phyloP scores from a whole-genome alignment of 306 rosid genomes.

The Glycine soja region DNA sequence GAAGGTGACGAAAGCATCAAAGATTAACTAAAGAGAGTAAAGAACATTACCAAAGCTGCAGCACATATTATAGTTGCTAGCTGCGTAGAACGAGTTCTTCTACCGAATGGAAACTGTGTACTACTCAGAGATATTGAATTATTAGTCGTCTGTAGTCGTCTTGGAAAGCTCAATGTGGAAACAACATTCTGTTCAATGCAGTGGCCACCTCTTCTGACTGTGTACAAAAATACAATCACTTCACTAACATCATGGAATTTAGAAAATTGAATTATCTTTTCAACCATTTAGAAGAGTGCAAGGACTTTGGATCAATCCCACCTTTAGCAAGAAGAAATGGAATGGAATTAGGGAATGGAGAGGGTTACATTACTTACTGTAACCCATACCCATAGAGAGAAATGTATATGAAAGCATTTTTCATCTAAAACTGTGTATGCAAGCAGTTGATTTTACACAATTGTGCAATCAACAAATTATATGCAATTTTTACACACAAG shows the following conservation, averaged over 20 bases:
- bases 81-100: conserved; percentile 38
- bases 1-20: conserved; percentile 23
- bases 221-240: conserved; percentile 26
- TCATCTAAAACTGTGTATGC: conserved; percentile 1
- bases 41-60: conserved; percentile 56
- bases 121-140: conserved; percentile 35
- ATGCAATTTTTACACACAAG: conserved; percentile 34
- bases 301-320: conserved; percentile 17
- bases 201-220: conserved; percentile 49
- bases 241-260: background rate
- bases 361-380: conserved; percentile 1
- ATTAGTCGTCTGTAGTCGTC: conserved; percentile 19
- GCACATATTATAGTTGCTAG: conserved; percentile 55
- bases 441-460: conserved; percentile 28
- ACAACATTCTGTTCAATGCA: conserved; percentile 33
- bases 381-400: conserved; percentile 17
- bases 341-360: background rate
- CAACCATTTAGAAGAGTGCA: conserved; percentile 16
- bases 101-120: conserved; percentile 38
- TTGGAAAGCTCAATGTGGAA: conserved; percentile 34
- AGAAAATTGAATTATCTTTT: conserved; percentile 13
- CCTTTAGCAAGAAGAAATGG: conserved; percentile 22
- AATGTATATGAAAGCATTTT: conserved; percentile 32
- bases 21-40: conserved; percentile 13
- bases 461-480: conserved; percentile 26